phyloP scores from a whole-genome alignment of 495 filamentous ascomycete species.

The Sphaerosporella brunnea region DNA sequence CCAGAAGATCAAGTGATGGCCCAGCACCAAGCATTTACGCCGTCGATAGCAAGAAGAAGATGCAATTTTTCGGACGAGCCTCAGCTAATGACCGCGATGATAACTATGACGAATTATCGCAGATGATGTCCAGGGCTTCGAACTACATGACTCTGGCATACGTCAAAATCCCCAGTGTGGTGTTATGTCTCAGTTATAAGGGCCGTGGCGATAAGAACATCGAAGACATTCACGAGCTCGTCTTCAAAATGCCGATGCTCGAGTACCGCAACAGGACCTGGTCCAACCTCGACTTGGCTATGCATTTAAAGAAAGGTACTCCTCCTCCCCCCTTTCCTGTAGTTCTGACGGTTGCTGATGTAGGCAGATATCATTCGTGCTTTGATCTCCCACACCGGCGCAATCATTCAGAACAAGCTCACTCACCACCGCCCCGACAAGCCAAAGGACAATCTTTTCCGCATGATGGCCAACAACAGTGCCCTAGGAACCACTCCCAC shows the following conservation, averaged over 20 bases:
- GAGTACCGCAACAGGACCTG: slow-evolving; percentile 98
- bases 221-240: slow-evolving; percentile 90
- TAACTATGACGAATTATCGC: slow-evolving; percentile 75
- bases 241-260: slow-evolving; percentile 83
- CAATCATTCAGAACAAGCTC: slow-evolving; percentile 95
- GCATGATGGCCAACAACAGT: slow-evolving; percentile 56
- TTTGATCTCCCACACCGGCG: slow-evolving; percentile 83
- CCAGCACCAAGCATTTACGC: slow-evolving; percentile 12
- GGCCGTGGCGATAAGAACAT: slow-evolving; percentile 87
- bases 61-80: slow-evolving; percentile 20
- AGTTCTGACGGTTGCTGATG: neutral
- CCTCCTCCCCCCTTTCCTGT: neutral
- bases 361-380: slow-evolving; percentile 63
- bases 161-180: slow-evolving; percentile 84
- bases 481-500: slow-evolving; percentile 17
- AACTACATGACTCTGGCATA: slow-evolving; percentile 96
- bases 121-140: slow-evolving; percentile 90
- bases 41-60: slow-evolving; percentile 19
- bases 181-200: slow-evolving; percentile 91
- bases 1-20: slow-evolving; percentile 18
- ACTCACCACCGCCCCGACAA: slow-evolving; percentile 66
- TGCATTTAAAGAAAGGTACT: slow-evolving; percentile 59
- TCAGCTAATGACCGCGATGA: slow-evolving; percentile 13
- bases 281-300: slow-evolving; percentile 89
- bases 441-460: slow-evolving; percentile 56